A percentile compares a stretch with the other conserved stretches of the same genome.
phyloP scores from a whole-genome alignment of 2,329 filamentous ascomycete species.

The Fusarium metavorans region DNA sequence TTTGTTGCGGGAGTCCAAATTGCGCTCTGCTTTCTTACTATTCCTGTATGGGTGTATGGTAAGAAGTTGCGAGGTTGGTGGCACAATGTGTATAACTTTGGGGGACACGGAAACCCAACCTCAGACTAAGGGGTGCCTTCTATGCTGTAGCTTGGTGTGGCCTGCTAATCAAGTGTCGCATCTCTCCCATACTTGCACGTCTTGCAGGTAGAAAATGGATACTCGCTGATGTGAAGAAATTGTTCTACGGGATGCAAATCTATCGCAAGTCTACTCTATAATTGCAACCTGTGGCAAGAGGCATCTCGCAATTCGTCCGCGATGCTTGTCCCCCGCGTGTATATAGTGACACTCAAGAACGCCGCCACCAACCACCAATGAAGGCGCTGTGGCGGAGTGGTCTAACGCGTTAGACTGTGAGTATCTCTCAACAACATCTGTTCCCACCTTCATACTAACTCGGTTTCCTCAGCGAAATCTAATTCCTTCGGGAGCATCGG shows the following conservation, averaged over 20 bases:
- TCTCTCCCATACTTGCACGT: too few relatives aligned
- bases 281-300: background rate
- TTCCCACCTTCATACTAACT: background rate
- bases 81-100: too few relatives aligned
- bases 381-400: slow-evolving; percentile 1
- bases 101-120: too few relatives aligned
- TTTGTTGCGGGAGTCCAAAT: too few relatives aligned
- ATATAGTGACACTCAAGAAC: background rate
- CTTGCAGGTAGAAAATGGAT: too few relatives aligned
- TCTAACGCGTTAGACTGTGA: slow-evolving; percentile 1
- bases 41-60: too few relatives aligned
- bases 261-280: background rate
- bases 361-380: background rate
- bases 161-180: too few relatives aligned
- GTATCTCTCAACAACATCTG: background rate
- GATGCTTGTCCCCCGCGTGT: background rate
- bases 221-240: too few relatives aligned
- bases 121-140: too few relatives aligned
- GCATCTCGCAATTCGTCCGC: background rate
- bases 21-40: too few relatives aligned
- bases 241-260: background rate
- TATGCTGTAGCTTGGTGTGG: too few relatives aligned
- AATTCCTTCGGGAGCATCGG: background rate
- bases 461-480: background rate
- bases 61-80: too few relatives aligned